A percentile compares a stretch with the other conserved stretches of the same genome.
These are phyloP conservation scores for Yarrowia osloensis DNA, from an alignment of 805 yeast genomes.

Conservation along the genomic window DNA sequence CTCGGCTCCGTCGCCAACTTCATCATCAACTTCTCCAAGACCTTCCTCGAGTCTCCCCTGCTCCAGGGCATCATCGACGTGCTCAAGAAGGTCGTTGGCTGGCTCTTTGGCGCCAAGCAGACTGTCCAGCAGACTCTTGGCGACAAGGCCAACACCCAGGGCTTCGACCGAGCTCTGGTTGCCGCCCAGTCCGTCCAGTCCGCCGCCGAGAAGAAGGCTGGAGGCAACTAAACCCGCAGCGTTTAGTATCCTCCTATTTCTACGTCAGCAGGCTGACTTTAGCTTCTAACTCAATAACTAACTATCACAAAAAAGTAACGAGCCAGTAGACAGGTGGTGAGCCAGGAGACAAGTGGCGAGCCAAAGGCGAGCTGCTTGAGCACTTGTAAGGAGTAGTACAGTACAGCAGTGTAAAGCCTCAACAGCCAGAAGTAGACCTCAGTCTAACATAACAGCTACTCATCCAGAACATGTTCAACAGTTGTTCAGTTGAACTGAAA, in stretches of 20 bases:
- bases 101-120: slow-evolving; percentile 15
- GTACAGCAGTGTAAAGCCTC: too few relatives aligned
- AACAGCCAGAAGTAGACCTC: too few relatives aligned
- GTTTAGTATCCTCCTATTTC: not conserved
- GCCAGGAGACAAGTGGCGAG: not conserved
- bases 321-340: too few relatives aligned
- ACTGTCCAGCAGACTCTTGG: slow-evolving; percentile 13
- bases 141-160: not conserved
- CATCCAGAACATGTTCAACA: too few relatives aligned
- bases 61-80: slow-evolving; percentile 16
- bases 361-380: too few relatives aligned
- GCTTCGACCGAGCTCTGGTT: slow-evolving; percentile 15
- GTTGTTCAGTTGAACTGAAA: too few relatives aligned
- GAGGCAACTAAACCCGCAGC: slow-evolving; percentile 14
- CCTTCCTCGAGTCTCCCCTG: slow-evolving; percentile 13
- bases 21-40: slow-evolving; percentile 18
- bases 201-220: slow-evolving; percentile 23
- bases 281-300: not conserved
- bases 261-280: not conserved
- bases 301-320: too few relatives aligned
- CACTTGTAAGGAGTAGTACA: too few relatives aligned
- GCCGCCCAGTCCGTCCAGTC: slow-evolving; percentile 22
- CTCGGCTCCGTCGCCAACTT: slow-evolving; percentile 1
- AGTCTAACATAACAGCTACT: too few relatives aligned
- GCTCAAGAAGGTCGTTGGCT: not conserved